Percentiles rank a stretch among this genome's conserved stretches.
These are phyloP conservation scores for Trichoderma koningii DNA, from an alignment of 2,329 filamentous ascomycete genomes.

Conservation along the genomic window DNA sequence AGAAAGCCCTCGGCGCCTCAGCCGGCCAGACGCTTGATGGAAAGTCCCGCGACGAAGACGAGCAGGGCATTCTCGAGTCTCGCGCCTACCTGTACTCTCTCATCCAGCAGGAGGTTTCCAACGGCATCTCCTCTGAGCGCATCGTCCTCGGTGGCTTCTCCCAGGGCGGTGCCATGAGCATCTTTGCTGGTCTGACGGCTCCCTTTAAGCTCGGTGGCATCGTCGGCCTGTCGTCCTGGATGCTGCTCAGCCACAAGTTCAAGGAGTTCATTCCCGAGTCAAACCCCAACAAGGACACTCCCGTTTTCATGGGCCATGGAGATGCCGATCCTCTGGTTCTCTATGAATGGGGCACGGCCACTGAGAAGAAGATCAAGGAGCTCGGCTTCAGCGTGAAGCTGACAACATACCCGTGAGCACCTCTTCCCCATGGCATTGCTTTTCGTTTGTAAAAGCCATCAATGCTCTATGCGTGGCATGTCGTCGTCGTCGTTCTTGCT, in stretches of 20 bases:
- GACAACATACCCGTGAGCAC: slow-evolving; percentile 68
- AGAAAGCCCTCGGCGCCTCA: slow-evolving; percentile 42
- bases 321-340: slow-evolving; percentile 70
- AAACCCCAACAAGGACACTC: slow-evolving; percentile 61
- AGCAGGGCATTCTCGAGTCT: slow-evolving; percentile 71
- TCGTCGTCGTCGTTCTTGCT: background rate
- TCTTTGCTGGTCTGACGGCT: slow-evolving; percentile 77
- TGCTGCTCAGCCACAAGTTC: slow-evolving; percentile 63
- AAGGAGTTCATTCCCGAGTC: slow-evolving; percentile 42
- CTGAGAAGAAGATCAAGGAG: slow-evolving; percentile 64
- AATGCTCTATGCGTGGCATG: background rate
- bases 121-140: slow-evolving; percentile 75
- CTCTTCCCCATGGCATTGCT: background rate
- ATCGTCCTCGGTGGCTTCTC: slow-evolving; percentile 87
- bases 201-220: slow-evolving; percentile 79
- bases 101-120: slow-evolving; percentile 75
- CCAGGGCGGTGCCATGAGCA: slow-evolving; percentile 83
- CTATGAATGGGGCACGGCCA: slow-evolving; percentile 66
- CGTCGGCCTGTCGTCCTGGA: slow-evolving; percentile 79
- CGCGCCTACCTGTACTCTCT: slow-evolving; percentile 76
- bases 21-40: background rate
- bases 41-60: slow-evolving; percentile 56
- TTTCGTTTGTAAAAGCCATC: background rate
- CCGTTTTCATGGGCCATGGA: slow-evolving; percentile 85
- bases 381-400: slow-evolving; percentile 74